Evolutionary conservation across 192 early-diverging fungal species (phyloP), one percentile per base, ranked within the genome.

Genomic region (Jimgerdemannia lactiflua): DNA sequence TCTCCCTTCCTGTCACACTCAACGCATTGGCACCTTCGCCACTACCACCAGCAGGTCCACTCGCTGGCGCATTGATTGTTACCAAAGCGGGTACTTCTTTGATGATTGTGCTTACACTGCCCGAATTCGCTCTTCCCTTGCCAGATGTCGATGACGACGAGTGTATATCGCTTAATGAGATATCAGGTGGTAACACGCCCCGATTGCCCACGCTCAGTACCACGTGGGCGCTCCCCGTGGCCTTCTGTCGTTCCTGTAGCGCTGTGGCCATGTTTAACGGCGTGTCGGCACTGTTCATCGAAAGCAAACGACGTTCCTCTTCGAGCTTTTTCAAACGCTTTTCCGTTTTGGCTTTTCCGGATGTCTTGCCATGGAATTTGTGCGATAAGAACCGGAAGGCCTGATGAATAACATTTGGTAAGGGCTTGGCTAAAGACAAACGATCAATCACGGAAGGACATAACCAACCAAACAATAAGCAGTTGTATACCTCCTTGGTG

Each of bases 331-430:
- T 83, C 75, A 95, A 84, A 4, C 92, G 78, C 83, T 95, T 96
- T 74, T 99, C 97, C 6, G 93, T 95, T 88, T 99, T 99, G 80
- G 90, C 89, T 78, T 97, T 98, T 43, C 97, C 97, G 44, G 92
- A 93, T 6, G 89, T 88, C 71, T 95, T 95, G 17, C 97, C 97
- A 78, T 99, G 97, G 89, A 99, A 99, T 67, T 94, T 95, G 67
- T 99, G 97, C 49, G 95, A 95, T 42, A 96, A 80, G 72, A 91
- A 89, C 73, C 93, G 89, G 82, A 94, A 99, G 1, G 97, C 97
- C 86, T 92, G 71, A 10, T 19, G 74, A 63, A 29, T 29, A 29
- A 63, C 54, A 44, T 59, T 71, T 71, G 71, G 63, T 67, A 67
- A 20, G 74, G 20, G 4, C 4, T 20, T 66, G 14, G n/a, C 44